Percentiles rank a stretch among this genome's conserved stretches.
Evolutionary conservation across 345 rosid genomes (phyloP).

Genomic region (Clarkia xantiana): DNA sequence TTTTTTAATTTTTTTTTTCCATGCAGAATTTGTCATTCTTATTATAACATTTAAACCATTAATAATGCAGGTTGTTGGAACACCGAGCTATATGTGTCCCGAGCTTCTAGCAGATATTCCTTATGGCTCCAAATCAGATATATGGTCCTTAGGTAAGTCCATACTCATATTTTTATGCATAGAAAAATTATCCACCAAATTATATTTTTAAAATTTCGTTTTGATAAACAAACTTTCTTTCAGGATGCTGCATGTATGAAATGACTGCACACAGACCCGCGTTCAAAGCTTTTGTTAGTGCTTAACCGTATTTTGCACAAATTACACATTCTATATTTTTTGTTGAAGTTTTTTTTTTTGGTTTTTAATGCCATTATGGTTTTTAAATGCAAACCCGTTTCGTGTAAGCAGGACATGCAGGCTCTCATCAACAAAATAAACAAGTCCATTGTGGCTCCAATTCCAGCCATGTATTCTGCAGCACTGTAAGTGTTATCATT

Average conservation of each 20-base stretch:
- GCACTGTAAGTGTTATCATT: conserved; percentile 50
- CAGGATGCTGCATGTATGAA: conserved; percentile 96
- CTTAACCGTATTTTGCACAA: not conserved
- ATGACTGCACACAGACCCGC: conserved; percentile 87
- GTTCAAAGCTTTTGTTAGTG: conserved; percentile 89
- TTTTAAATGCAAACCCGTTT: no score
- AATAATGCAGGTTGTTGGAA: conserved; percentile 68
- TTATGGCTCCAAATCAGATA: conserved; percentile 94
- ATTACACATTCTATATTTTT: no score
- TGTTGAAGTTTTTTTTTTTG: not conserved
- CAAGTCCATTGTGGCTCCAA: conserved; percentile 72
- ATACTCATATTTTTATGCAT: not conserved
- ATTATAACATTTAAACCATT: not conserved
- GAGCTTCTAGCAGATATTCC: conserved; percentile 98
- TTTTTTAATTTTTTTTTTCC: conserved; percentile 2
- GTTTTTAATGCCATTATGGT: no score
- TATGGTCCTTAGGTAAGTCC: conserved; percentile 81
- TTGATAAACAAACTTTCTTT: conserved; percentile 6
- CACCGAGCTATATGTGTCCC: conserved; percentile 99
- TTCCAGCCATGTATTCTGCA: conserved; percentile 77
- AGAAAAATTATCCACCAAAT: not conserved
- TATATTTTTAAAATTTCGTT: conserved; percentile 2
- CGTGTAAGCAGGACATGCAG: conserved; percentile 61
- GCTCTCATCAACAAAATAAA: conserved; percentile 87
- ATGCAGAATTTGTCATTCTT: not conserved